phyloP scores from a whole-genome alignment of 371 early-diverging fungal genomes.

The Circinella umbellata region DNA sequence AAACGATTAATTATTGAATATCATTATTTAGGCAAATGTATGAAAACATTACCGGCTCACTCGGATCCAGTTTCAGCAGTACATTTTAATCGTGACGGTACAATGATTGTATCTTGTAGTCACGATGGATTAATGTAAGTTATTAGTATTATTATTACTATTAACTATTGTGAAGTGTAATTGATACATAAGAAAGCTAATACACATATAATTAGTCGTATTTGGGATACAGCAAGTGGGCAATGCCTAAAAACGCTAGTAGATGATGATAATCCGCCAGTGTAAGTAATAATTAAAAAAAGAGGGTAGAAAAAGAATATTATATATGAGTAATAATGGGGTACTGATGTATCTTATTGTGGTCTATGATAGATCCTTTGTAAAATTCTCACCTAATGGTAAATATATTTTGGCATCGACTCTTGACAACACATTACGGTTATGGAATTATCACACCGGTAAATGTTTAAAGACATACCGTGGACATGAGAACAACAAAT shows the following conservation, averaged over 20 bases:
- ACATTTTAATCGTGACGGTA: conserved; percentile 96
- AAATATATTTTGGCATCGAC: conserved; percentile 96
- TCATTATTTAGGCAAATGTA: conserved; percentile 73
- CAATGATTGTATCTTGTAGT: conserved; percentile 93
- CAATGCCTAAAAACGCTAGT: conserved; percentile 95
- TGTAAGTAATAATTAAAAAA: conserved; percentile 55
- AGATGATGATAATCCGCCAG: conserved; percentile 93
- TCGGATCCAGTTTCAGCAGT: conserved; percentile 96
- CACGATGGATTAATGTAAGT: conserved; percentile 94
- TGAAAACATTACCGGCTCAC: conserved; percentile 92
- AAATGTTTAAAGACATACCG: conserved; percentile 93
- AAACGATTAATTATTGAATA: not conserved
- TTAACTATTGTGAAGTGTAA: not conserved
- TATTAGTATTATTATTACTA: not conserved
- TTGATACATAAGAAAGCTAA: not conserved
- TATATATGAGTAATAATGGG: not conserved
- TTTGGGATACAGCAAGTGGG: conserved; percentile 97
- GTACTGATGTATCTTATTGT: not conserved
- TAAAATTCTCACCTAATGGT: conserved; percentile 97
- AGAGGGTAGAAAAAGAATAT: not conserved
- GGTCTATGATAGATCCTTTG: conserved; percentile 76
- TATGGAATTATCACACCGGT: conserved; percentile 94
- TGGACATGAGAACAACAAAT: conserved; percentile 91
- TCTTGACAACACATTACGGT: conserved; percentile 89
- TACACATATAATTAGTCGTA: conserved; percentile 64